Conservation (phyloP, 257 asterid species). For the Osmanthus fragrans region DNA sequence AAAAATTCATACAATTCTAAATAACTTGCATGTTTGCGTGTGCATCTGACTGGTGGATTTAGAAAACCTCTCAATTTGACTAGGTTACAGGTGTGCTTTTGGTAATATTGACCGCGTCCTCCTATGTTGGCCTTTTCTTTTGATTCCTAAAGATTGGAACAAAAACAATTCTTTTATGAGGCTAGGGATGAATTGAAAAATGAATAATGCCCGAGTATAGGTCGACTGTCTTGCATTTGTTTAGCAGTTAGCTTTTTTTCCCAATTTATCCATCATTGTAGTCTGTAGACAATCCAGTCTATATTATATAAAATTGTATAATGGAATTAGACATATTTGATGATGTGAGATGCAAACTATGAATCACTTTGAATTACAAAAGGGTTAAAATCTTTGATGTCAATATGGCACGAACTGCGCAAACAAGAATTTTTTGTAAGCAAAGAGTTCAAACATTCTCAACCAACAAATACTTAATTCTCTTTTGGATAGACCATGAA, state of each 20-base stretch:
- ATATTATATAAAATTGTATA: too few species aligned
- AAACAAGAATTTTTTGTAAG: too few species aligned
- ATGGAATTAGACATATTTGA: too few species aligned
- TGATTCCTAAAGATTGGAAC: neutral
- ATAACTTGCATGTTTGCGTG: neutral
- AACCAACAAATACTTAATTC: too few species aligned
- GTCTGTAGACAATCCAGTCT: neutral
- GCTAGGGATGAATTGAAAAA: neutral
- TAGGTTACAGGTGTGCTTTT: neutral
- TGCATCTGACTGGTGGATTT: neutral
- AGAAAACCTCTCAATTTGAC: neutral
- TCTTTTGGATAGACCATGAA: too few species aligned
- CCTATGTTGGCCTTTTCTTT: neutral
- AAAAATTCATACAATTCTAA: neutral
- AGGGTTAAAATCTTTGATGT: too few species aligned
- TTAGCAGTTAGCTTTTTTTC: neutral
- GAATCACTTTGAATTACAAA: too few species aligned
- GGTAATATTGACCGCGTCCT: neutral
- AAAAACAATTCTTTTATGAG: neutral
- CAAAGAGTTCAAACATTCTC: too few species aligned
- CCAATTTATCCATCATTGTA: neutral
- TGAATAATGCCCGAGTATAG: neutral
- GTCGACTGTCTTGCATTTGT: neutral
- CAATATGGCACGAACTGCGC: too few species aligned
- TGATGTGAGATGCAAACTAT: too few species aligned